Evolutionary conservation across 2,329 filamentous ascomycete genomes (phyloP).

Genomic region (Arthrinium puccinioides): DNA sequence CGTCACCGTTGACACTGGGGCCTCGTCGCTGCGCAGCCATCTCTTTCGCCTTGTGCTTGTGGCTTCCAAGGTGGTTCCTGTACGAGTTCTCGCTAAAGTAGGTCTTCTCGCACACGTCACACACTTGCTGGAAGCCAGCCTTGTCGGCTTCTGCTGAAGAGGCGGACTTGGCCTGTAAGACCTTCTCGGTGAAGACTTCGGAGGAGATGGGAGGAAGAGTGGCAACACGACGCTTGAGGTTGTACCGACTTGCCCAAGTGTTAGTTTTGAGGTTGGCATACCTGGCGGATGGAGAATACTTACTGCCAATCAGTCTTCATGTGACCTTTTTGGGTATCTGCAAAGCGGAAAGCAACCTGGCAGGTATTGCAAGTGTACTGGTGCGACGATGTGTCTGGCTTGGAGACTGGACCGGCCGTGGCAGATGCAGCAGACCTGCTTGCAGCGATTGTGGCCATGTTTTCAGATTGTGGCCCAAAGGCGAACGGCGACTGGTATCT

Average conservation of each 20-base stretch:
- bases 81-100: constrained; percentile 97
- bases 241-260: constrained; percentile 63
- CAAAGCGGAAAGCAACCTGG: constrained; percentile 90
- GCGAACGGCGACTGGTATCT: too few species aligned
- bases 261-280: constrained; percentile 8
- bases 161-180: constrained; percentile 80
- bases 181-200: constrained; percentile 92
- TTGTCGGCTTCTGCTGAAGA: constrained; percentile 80
- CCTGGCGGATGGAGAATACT: constrained; percentile 31
- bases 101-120: constrained; percentile 77
- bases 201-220: constrained; percentile 85
- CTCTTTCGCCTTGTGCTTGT: constrained; percentile 75
- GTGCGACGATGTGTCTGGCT: constrained; percentile 46
- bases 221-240: constrained; percentile 89
- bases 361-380: constrained; percentile 98
- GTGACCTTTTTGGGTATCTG: constrained; percentile 85
- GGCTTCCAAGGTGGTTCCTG: constrained; percentile 83
- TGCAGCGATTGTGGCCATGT: constrained; percentile 40
- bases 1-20: constrained; percentile 48
- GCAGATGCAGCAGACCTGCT: constrained; percentile 27
- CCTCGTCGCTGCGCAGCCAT: constrained; percentile 34
- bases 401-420: constrained; percentile 15
- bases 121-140: constrained; percentile 80
- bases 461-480: too few species aligned
- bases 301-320: constrained; percentile 99